phyloP scores from a whole-genome alignment of 306 rosid species.

The Amphicarpaea edgeworthii region DNA sequence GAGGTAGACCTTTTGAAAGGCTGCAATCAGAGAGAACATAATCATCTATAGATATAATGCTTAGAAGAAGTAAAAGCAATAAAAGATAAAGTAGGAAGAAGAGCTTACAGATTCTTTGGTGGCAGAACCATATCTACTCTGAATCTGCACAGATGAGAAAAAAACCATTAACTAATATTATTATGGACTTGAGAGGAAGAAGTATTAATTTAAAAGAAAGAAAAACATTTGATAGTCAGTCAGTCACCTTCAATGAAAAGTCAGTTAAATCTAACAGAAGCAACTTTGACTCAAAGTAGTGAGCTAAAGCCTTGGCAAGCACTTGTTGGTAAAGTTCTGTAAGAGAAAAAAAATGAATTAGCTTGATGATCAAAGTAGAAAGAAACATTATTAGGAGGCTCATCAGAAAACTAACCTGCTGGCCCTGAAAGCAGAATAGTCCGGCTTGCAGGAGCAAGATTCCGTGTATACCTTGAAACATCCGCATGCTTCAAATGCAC shows the following conservation, averaged over 20 bases:
- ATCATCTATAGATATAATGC: slow-evolving; percentile 8
- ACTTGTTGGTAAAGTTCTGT: slow-evolving; percentile 90
- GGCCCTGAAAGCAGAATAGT: slow-evolving; percentile 94
- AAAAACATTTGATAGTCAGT: slow-evolving; percentile 27
- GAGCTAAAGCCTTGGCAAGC: slow-evolving; percentile 95
- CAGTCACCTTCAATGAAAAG: slow-evolving; percentile 76
- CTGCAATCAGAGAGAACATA: slow-evolving; percentile 49
- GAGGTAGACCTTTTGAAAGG: slow-evolving; percentile 82
- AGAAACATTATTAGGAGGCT: slow-evolving; percentile 19
- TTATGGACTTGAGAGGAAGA: background rate
- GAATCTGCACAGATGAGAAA: slow-evolving; percentile 62
- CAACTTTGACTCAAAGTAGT: slow-evolving; percentile 85
- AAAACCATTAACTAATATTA: slow-evolving; percentile 28
- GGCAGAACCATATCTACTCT: slow-evolving; percentile 71
- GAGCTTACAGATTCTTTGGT: slow-evolving; percentile 68
- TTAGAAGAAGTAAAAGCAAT: slow-evolving; percentile 5
- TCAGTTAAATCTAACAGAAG: slow-evolving; percentile 83
- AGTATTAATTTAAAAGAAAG: background rate
- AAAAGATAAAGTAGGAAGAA: slow-evolving; percentile 24
- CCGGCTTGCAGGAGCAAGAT: slow-evolving; percentile 94
- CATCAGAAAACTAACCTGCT: slow-evolving; percentile 62
- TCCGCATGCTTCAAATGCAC: slow-evolving; percentile 89
- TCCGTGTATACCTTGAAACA: slow-evolving; percentile 74
- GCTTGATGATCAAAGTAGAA: slow-evolving; percentile 18
- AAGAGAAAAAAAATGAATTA: slow-evolving; percentile 16